Conservation (phyloP, 2,329 filamentous ascomycete species). For the Aspergillus nomiae region DNA sequence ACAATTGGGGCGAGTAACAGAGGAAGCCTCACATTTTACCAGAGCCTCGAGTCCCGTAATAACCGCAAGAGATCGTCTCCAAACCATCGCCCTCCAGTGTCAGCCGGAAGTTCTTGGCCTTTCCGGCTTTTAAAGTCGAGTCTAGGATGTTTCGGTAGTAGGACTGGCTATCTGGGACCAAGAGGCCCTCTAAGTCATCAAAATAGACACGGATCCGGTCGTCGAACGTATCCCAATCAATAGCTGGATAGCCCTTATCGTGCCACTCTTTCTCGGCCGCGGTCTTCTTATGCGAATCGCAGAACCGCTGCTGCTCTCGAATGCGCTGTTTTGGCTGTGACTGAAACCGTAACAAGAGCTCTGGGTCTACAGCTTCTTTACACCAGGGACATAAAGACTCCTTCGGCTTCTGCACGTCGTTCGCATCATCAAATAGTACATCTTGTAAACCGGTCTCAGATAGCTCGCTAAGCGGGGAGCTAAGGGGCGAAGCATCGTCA, state of each 20-base stretch:
- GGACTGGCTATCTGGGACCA: conserved; percentile 56
- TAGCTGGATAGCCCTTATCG: conserved; percentile 65
- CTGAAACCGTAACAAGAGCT: conserved; percentile 57
- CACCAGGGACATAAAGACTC: conserved; percentile 67
- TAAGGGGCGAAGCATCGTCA: conserved; percentile 32
- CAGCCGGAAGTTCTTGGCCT: conserved; percentile 62
- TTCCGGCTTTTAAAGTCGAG: conserved; percentile 58
- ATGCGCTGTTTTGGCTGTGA: conserved; percentile 35
- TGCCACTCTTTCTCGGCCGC: conserved; percentile 55
- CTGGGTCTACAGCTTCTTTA: conserved; percentile 58
- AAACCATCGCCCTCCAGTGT: conserved; percentile 49
- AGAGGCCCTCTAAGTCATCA: conserved; percentile 57
- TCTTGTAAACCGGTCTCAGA: conserved; percentile 23
- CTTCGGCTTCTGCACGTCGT: conserved; percentile 9
- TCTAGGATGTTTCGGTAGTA: conserved; percentile 63
- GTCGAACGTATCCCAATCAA: conserved; percentile 68
- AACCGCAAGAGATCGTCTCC: conserved; percentile 69
- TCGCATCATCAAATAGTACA: conserved; percentile 14
- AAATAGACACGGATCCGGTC: conserved; percentile 61
- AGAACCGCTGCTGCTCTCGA: conserved; percentile 56
- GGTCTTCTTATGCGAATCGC: conserved; percentile 61
- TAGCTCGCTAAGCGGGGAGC: conserved; percentile 34
- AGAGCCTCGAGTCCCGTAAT: conserved; percentile 78
- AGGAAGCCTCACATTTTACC: conserved; percentile 63
- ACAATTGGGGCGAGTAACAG: conserved; percentile 4